A percentile compares a stretch with the other conserved stretches of the same genome.
Conservation (phyloP, 2,329 filamentous ascomycete species). For the Claviceps sp. region DNA sequence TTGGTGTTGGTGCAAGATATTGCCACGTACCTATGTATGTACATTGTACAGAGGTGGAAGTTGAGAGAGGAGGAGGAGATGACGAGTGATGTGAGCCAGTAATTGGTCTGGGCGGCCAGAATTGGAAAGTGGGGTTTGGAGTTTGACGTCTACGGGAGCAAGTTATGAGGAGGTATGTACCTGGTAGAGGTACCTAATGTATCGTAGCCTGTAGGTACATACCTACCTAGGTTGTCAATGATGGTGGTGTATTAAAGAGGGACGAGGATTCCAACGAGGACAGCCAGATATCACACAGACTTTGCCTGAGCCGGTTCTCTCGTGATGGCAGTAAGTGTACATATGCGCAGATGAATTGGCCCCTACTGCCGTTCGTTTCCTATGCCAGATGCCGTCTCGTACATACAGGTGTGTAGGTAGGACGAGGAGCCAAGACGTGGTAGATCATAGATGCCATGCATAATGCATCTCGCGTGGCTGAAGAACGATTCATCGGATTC, state of each 20-base stretch:
- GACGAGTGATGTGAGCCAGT: neutral
- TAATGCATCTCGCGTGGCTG: conserved; percentile 6
- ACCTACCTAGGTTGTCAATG: too few relatives aligned
- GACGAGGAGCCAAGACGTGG: conserved; percentile 1
- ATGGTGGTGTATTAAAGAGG: too few relatives aligned
- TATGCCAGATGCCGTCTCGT: conserved; percentile 1
- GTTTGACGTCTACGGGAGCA: too few relatives aligned
- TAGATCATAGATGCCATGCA: conserved; percentile 3
- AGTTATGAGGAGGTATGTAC: too few relatives aligned
- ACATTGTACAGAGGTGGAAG: neutral
- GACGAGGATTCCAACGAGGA: too few relatives aligned
- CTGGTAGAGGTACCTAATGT: too few relatives aligned
- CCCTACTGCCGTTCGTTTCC: neutral
- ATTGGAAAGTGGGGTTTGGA: neutral
- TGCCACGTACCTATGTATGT: neutral
- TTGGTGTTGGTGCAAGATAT: neutral
- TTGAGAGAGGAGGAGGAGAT: neutral
- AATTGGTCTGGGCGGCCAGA: neutral
- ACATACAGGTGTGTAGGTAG: neutral
- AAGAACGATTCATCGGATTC: neutral
- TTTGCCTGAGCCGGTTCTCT: neutral
- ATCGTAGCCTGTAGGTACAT: too few relatives aligned
- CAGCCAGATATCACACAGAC: neutral
- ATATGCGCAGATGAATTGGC: neutral
- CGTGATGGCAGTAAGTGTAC: conserved; percentile 1